Percentiles rank a stretch among this genome's conserved stretches.
phyloP scores from a whole-genome alignment of 805 yeast species.

The Suhomyces emberorum region DNA sequence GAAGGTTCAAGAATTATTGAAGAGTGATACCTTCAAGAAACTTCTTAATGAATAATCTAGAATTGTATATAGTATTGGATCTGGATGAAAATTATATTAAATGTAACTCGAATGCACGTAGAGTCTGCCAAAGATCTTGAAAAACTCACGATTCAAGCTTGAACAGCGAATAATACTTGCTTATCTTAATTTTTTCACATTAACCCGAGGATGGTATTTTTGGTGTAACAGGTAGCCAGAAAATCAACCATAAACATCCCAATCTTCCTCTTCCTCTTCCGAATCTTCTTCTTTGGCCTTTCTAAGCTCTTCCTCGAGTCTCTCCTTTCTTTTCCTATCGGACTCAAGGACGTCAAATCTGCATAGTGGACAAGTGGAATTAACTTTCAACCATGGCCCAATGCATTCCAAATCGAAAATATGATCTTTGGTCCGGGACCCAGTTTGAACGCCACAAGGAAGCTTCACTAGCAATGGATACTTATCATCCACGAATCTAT shows the following conservation, averaged over 20 bases:
- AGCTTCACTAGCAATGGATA: constrained; percentile 77
- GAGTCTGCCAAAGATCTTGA: too few relatives aligned
- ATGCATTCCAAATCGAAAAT: constrained; percentile 87
- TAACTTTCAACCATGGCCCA: constrained; percentile 79
- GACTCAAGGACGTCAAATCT: constrained; percentile 61
- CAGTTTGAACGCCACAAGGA: constrained; percentile 51
- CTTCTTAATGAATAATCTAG: constrained; percentile 28
- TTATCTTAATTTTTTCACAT: too few relatives aligned
- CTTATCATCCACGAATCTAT: constrained; percentile 63
- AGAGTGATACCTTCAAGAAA: constrained; percentile 67
- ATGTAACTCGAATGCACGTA: too few relatives aligned
- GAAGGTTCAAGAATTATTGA: constrained; percentile 68
- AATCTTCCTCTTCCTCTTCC: constrained; percentile 59
- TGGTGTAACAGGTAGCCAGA: neutral
- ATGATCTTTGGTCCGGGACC: constrained; percentile 44
- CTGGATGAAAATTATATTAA: too few relatives aligned
- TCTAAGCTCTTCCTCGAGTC: constrained; percentile 33
- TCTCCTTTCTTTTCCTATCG: constrained; percentile 24
- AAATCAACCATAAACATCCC: constrained; percentile 74
- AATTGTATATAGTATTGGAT: too few relatives aligned
- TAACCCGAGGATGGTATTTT: too few relatives aligned
- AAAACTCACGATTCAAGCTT: too few relatives aligned
- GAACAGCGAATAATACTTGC: too few relatives aligned
- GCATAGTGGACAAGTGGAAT: constrained; percentile 83
- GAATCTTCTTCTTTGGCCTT: constrained; percentile 43